A percentile compares a stretch with the other conserved stretches of the same genome.
phyloP scores from a whole-genome alignment of 208 protist genomes.

The Trichomonas gallinae region DNA sequence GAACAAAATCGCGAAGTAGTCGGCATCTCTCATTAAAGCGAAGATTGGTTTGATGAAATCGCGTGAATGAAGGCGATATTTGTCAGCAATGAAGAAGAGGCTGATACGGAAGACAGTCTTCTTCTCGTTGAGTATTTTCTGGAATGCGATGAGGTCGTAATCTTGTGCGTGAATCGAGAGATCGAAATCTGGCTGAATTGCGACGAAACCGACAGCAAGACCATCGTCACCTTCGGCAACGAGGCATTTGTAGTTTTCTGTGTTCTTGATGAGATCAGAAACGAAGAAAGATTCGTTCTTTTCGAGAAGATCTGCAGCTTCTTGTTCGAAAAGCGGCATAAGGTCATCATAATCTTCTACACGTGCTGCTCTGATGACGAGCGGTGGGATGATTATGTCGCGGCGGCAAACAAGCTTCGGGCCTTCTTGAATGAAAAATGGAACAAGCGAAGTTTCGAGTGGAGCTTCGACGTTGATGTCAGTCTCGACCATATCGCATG shows the following conservation, averaged over 20 bases:
- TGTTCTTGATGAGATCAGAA: background rate
- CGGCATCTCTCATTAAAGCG: background rate
- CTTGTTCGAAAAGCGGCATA: background rate
- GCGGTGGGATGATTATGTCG: background rate
- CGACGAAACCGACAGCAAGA: background rate
- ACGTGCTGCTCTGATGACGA: background rate
- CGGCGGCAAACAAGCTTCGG: background rate
- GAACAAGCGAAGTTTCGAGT: background rate
- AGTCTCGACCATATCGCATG: background rate
- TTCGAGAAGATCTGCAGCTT: conserved; percentile 9
- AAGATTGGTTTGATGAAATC: conserved; percentile 17
- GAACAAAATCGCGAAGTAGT: background rate
- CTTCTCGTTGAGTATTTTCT: background rate
- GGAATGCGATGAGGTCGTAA: background rate
- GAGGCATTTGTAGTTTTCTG: background rate
- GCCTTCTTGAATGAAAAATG: background rate
- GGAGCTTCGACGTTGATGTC: background rate
- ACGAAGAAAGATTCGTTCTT: background rate
- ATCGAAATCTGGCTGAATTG: background rate
- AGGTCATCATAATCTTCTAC: conserved; percentile 21
- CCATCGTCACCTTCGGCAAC: background rate
- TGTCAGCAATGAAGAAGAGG: conserved; percentile 1
- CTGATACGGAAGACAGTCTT: conserved; percentile 1
- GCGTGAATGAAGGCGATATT: conserved; percentile 4
- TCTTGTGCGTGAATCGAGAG: background rate